phyloP scores from a whole-genome alignment of 805 yeast genomes.

The Maudiozyma barnettii region DNA sequence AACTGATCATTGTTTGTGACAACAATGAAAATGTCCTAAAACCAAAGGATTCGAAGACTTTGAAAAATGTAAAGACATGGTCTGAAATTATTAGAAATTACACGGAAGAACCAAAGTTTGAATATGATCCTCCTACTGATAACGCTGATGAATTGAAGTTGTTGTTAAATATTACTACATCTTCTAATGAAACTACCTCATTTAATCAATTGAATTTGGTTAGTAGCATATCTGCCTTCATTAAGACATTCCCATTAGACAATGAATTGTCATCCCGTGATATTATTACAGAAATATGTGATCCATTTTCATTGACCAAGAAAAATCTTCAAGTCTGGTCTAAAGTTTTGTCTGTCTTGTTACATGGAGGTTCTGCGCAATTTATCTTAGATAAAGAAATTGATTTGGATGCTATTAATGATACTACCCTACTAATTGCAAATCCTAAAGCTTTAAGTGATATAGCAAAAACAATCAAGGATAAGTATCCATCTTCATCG shows the following conservation, averaged over 20 bases:
- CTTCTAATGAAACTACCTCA: slow-evolving; percentile 19
- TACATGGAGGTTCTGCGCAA: slow-evolving; percentile 27
- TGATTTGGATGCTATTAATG: not conserved
- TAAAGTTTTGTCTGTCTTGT: slow-evolving; percentile 26
- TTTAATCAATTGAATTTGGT: slow-evolving; percentile 46
- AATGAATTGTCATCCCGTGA: slow-evolving; percentile 30
- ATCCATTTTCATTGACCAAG: slow-evolving; percentile 6
- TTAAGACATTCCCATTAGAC: slow-evolving; percentile 29
- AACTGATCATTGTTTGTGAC: slow-evolving; percentile 28
- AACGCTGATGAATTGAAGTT: slow-evolving; percentile 30
- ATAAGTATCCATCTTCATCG: too few species aligned
- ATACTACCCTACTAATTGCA: slow-evolving; percentile 1
- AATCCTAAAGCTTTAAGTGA: not conserved
- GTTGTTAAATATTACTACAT: slow-evolving; percentile 21
- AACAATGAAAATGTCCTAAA: not conserved
- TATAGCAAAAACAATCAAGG: not conserved
- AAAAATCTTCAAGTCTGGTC: slow-evolving; percentile 37
- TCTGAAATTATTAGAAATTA: slow-evolving; percentile 10
- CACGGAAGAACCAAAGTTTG: slow-evolving; percentile 15
- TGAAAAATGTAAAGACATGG: slow-evolving; percentile 20
- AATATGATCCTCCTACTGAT: slow-evolving; percentile 26
- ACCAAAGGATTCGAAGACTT: not conserved
- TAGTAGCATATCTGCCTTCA: slow-evolving; percentile 43
- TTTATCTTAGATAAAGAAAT: slow-evolving; percentile 1
- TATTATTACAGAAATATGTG: slow-evolving; percentile 21